Conservation (phyloP, 179 eudicot species). For the Corrigiola litoralis region DNA sequence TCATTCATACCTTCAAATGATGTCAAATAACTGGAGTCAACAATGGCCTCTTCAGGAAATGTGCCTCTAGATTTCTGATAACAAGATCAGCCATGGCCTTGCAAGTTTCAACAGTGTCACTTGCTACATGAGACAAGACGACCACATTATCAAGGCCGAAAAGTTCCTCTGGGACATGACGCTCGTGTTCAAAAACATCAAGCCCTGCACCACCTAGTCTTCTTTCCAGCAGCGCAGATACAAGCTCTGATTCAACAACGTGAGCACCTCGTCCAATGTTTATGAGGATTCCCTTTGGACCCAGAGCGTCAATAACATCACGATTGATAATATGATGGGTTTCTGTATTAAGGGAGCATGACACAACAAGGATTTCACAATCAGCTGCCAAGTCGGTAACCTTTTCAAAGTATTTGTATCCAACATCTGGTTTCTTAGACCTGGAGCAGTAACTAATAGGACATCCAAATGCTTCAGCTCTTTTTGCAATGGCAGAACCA, state of each 20-base stretch:
- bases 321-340: constrained; percentile 63
- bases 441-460: constrained; percentile 54
- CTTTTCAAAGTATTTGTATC: constrained; percentile 38
- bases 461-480: constrained; percentile 69
- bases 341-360: constrained; percentile 58
- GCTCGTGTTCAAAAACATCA: constrained; percentile 77
- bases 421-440: constrained; percentile 39
- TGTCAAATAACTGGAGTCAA: constrained; percentile 60
- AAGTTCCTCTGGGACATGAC: constrained; percentile 54
- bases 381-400: constrained; percentile 51
- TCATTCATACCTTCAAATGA: background rate
- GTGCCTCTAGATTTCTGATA: constrained; percentile 54
- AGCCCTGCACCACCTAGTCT: constrained; percentile 82
- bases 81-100: constrained; percentile 75
- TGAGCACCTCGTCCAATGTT: constrained; percentile 74
- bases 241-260: constrained; percentile 58
- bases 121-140: constrained; percentile 60
- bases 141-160: constrained; percentile 65
- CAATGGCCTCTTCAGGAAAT: constrained; percentile 43
- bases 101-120: constrained; percentile 61
- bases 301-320: constrained; percentile 57
- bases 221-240: constrained; percentile 65
- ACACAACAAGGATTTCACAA: constrained; percentile 50
- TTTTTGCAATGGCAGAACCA: constrained; percentile 65
- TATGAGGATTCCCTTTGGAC: constrained; percentile 50